Base-by-base conservation (phyloP, 345 rosid genomes). In the Salix purpurea region DNA sequence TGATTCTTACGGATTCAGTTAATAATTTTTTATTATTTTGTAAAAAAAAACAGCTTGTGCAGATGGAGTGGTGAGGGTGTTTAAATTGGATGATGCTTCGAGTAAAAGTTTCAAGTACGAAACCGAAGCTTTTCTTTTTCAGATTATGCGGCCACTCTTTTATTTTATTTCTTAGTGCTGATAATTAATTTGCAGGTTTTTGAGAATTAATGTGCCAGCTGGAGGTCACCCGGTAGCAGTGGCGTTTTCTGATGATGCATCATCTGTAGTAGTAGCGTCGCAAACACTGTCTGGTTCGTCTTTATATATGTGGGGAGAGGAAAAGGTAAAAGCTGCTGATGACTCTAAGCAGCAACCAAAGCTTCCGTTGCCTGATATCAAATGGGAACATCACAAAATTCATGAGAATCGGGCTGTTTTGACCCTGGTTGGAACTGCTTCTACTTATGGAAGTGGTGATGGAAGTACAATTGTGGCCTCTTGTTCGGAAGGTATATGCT, bases 91-190 rank as follows among this genome's bases (percentile, higher is more conserved):
- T 76, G 94, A 96, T 82, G 98, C 95, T 74, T 86, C 91, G 7
- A 96, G 94, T 84, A 96, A 92, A 91, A 92, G 98, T 87, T 93
- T 92, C 89, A 96, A 91, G 98, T 96, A 92, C 21, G 89, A 74
- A 73, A 56, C 6, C 40, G 4, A 61, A 48, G 12, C 13, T 30
- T 24, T 67, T 39, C 42, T 52, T 34, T 56, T 42, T 1, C 19
- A 40, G 50, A 69, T 24, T 65, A 24, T 42, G 60, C 8, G 21
- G 6, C 3, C 18, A 18, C 9, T 52, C 58, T 52, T 52, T 52
- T 18, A 19, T 54, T 5, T 65, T 30, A 5, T 70, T 6, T 6
- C 46, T 62, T 44, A 28, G 50, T 71, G 34, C 34, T 81, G 66
- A 67, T 54, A 16, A 21, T 61, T 62, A 12, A 71, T 67, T 24